These are phyloP conservation scores for Cytidiella melzeri DNA, from an alignment of 768 basidiomycete species.

Conservation along the genomic window DNA sequence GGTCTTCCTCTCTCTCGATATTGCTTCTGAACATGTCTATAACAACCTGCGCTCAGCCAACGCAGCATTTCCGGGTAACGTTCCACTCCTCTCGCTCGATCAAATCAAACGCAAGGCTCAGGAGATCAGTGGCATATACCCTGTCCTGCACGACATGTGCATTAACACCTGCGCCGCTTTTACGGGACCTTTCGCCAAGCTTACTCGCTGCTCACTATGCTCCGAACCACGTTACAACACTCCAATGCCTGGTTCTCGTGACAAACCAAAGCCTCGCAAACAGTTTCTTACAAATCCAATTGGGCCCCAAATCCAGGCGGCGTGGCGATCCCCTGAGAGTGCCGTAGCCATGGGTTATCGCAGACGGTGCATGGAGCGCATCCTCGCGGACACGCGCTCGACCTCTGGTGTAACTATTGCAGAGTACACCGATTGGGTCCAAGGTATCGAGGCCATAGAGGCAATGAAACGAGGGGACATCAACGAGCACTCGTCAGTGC, in stretches of 20 bases:
- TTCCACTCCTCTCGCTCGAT: constrained; percentile 8
- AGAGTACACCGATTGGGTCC: constrained; percentile 7
- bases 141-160: constrained; percentile 12
- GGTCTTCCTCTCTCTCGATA: constrained; percentile 19
- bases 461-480: constrained; percentile 12
- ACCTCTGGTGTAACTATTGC: neutral
- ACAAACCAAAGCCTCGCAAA: constrained; percentile 3
- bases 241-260: neutral
- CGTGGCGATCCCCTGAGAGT: constrained; percentile 10
- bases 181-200: constrained; percentile 9
- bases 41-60: neutral
- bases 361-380: neutral
- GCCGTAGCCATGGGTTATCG: constrained; percentile 14
- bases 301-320: constrained; percentile 16
- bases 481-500: constrained; percentile 5
- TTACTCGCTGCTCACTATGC: constrained; percentile 14
- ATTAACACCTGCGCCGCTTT: constrained; percentile 11
- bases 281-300: constrained; percentile 17
- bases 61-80: no score
- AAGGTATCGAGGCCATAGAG: constrained; percentile 12
- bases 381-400: neutral
- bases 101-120: constrained; percentile 7
- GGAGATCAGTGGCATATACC: constrained; percentile 10
- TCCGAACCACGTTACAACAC: constrained; percentile 11
- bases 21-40: constrained; percentile 29